Evolutionary conservation across 176 grass and related monocot species (phyloP).

Genomic region (Dendrocalamus sinicus): DNA sequence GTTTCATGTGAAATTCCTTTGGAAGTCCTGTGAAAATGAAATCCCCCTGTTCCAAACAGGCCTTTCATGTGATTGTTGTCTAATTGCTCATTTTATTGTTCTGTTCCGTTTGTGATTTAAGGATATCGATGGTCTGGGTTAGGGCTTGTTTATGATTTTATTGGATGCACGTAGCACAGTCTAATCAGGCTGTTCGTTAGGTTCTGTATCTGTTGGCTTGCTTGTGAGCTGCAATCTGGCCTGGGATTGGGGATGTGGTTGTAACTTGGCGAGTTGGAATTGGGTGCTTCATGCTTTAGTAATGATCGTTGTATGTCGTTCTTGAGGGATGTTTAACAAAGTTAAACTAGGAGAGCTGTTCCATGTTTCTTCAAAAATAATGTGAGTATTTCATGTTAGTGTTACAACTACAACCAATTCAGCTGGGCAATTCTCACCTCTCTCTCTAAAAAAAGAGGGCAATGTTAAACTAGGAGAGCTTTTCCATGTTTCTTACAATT

Average conservation of each 20-base stretch:
- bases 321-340: neutral
- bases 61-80: neutral
- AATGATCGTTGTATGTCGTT: neutral
- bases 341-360: too few relatives aligned
- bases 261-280: neutral
- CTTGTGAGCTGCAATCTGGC: neutral
- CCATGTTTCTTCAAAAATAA: conserved; percentile 3
- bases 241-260: neutral
- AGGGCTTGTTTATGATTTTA: conserved; percentile 2
- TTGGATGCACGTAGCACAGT: conserved; percentile 1
- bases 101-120: neutral
- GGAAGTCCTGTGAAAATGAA: neutral
- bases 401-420: neutral
- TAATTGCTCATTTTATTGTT: neutral
- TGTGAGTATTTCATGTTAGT: neutral
- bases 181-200: neutral
- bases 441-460: neutral
- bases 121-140: neutral
- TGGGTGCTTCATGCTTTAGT: neutral
- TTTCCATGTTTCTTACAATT: neutral
- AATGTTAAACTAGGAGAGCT: neutral
- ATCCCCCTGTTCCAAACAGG: neutral
- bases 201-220: neutral
- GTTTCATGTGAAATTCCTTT: conserved; percentile 2
- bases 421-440: neutral